Evolutionary conservation across 1,139 yeast genomes (phyloP), one percentile per base, ranked within the genome.

Genomic region (Zygoascus hellenicus): DNA sequence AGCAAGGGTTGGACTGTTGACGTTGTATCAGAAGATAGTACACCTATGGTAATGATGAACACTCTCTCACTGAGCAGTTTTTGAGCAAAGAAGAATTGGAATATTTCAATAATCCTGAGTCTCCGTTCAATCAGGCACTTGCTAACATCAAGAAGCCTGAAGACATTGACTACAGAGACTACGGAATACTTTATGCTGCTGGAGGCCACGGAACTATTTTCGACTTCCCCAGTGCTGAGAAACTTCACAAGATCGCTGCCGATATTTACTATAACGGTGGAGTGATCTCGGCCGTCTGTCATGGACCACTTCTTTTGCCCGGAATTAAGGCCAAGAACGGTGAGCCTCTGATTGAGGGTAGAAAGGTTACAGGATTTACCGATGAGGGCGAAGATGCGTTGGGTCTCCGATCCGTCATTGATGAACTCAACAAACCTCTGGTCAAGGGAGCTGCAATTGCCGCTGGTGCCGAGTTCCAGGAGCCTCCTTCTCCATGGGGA

Each of bases 121-220:
- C 76, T 5, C 71, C 65, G 4, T 72, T 73, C 61, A 66, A 65
- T 55, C 51, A 61, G 29, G 67, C 65, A 48, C 72, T 48, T 19
- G 59, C 62, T 40, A 54, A 62, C 10, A 51, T 52, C 49, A 51
- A 51, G 43, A 55, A 55, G 47, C 56, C 60, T 2, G 45, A 55
- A n/a, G 57, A 51, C 3, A 36, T 58, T 28, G 43, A 57, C 48
- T 64, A 80, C 6, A 60, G 62, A n/a, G 78, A 78, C 40, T 80
- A 71, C 61, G 69, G 68, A 40, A 68, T 78, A 49, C 71, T 80
- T 61, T 80, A 69, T 57, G 83, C 81, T 44, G 76, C 83, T 46
- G 87, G 79, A 46, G 86, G 86, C 33, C 87, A 81, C 57, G 86
- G 76, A 19, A 68, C 82, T n/a, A 58, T 74, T 43, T 76, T 71